A percentile compares a stretch with the other conserved stretches of the same genome.
Evolutionary conservation across 129 eudicot genomes (phyloP).

Genomic region (Saussurea involucrata): DNA sequence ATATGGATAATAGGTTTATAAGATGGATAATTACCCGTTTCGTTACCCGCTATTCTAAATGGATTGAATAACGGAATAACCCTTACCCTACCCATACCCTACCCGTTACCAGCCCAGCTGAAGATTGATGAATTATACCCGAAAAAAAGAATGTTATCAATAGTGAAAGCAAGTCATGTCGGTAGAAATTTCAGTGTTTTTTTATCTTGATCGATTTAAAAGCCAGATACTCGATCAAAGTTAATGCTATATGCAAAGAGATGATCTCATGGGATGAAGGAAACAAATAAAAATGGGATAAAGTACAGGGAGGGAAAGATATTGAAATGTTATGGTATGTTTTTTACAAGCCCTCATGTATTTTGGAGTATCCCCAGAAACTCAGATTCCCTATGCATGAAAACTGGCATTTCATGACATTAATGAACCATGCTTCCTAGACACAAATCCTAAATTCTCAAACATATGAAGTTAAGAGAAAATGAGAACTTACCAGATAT

Average conservation of each 20-base stretch:
- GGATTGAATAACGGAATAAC: no score
- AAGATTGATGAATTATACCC: neutral
- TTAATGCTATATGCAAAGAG: neutral
- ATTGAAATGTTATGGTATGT: neutral
- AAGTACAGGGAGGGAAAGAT: neutral
- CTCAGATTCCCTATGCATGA: neutral
- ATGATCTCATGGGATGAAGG: neutral
- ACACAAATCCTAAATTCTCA: neutral
- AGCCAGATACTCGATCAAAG: neutral
- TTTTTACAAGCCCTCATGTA: neutral
- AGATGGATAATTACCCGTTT: no score
- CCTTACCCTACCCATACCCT: no score
- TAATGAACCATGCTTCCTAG: neutral
- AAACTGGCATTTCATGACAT: neutral
- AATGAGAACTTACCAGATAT: slow-evolving; percentile 55
- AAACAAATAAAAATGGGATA: neutral
- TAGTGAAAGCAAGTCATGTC: neutral
- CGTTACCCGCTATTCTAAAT: no score
- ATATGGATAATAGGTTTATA: no score
- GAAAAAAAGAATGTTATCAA: neutral
- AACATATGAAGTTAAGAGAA: neutral
- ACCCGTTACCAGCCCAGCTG: no score
- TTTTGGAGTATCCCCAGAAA: neutral
- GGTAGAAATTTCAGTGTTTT: neutral
- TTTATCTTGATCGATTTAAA: neutral